phyloP scores from a whole-genome alignment of 2,329 filamentous ascomycete genomes.

The Neopestalotiopsis clavispora region DNA sequence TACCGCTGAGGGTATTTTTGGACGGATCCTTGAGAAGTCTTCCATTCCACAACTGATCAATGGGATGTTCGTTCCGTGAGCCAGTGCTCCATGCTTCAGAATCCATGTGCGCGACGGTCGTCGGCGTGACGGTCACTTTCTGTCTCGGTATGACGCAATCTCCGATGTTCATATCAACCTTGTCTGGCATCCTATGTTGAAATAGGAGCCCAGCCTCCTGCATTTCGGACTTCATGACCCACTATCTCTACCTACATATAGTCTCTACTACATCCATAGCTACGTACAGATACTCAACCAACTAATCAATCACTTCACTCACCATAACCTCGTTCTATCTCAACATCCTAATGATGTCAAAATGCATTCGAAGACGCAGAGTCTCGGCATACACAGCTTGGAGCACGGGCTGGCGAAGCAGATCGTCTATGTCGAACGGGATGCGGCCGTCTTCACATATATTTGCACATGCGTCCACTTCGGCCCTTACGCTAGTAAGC shows the following conservation, averaged over 20 bases:
- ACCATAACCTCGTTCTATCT: too few species aligned
- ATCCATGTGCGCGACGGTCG: conserved; percentile 24
- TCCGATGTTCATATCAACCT: conserved; percentile 24
- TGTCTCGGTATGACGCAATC: conserved; percentile 24
- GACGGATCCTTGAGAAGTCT: conserved; percentile 22
- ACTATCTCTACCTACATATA: too few species aligned
- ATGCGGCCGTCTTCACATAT: conserved; percentile 21
- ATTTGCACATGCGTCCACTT: conserved; percentile 26
- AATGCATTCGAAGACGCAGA: conserved; percentile 25
- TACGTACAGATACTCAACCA: too few species aligned
- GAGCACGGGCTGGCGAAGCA: conserved; percentile 25
- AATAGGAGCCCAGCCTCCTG: too few species aligned
- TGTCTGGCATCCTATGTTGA: conserved; percentile 23
- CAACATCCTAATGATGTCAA: conserved; percentile 22
- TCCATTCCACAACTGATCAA: conserved; percentile 28
- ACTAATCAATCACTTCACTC: too few species aligned
- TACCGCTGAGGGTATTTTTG: not conserved
- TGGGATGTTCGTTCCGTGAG: conserved; percentile 22
- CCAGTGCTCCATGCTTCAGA: conserved; percentile 27
- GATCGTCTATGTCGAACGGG: conserved; percentile 26
- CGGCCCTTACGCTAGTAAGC: conserved; percentile 25
- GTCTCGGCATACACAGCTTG: conserved; percentile 27
- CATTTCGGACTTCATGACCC: too few species aligned
- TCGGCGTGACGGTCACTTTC: conserved; percentile 22
- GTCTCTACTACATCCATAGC: too few species aligned